Evolutionary conservation across 129 eudicot species (phyloP).

Genomic region (Silybum marianum): DNA sequence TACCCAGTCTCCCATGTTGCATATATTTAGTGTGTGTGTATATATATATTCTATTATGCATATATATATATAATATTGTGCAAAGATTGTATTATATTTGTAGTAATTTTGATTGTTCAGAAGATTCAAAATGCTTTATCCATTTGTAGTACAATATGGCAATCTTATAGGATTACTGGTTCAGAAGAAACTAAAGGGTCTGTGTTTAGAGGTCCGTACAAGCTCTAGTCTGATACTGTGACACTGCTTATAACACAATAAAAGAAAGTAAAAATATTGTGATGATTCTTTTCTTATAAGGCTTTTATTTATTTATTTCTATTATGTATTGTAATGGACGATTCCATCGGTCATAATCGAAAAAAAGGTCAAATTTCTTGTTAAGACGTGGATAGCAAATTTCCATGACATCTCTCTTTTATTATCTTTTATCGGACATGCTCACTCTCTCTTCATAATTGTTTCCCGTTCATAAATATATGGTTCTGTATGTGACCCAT

Average conservation of each 20-base stretch:
- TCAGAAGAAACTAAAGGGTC: not conserved
- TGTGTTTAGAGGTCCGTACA: not conserved
- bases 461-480: not conserved
- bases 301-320: not conserved
- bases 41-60: too few species aligned
- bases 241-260: not conserved
- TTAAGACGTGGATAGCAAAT: not conserved
- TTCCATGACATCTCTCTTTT: not conserved
- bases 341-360: not conserved
- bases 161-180: not conserved
- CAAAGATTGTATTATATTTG: too few species aligned
- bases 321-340: not conserved
- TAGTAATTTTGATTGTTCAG: not conserved
- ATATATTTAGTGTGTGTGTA: too few species aligned
- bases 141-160: not conserved
- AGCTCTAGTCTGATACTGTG: not conserved
- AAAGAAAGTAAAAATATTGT: not conserved
- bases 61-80: too few species aligned
- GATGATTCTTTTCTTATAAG: not conserved
- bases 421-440: constrained; percentile 7
- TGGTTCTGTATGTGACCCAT: not conserved
- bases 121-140: not conserved
- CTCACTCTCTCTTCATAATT: not conserved
- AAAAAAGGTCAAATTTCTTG: not conserved
- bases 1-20: too few species aligned